phyloP scores from a whole-genome alignment of 202 grass and related monocot genomes.

The Panicum hallii region DNA sequence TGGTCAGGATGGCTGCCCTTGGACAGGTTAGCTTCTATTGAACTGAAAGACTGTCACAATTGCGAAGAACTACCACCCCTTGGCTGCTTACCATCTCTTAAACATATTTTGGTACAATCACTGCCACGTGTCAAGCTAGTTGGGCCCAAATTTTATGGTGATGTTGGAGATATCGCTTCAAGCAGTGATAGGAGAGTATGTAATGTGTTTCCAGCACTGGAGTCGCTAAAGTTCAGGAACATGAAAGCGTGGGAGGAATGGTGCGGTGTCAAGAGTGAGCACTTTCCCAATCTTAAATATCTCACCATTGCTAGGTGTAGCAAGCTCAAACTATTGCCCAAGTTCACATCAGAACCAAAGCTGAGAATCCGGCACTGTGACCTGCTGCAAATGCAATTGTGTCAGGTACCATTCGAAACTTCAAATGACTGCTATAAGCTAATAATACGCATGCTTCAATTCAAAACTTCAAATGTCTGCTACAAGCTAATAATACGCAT shows the following conservation, averaged over 20 bases:
- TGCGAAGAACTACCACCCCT: constrained; percentile 46
- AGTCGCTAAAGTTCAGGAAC: constrained; percentile 47
- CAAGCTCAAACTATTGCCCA: constrained; percentile 51
- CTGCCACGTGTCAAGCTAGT: constrained; percentile 40
- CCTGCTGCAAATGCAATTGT: constrained; percentile 30
- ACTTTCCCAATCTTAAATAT: constrained; percentile 51
- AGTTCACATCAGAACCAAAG: constrained; percentile 40
- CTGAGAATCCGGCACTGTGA: constrained; percentile 29
- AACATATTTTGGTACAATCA: constrained; percentile 44
- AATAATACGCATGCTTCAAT: background rate
- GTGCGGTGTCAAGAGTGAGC: constrained; percentile 36
- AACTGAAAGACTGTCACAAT: constrained; percentile 41
- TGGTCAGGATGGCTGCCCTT: constrained; percentile 46
- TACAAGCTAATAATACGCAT: background rate
- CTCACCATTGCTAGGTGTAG: constrained; percentile 42
- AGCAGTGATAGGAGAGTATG: constrained; percentile 1
- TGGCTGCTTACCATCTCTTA: constrained; percentile 50
- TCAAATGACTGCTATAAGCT: background rate
- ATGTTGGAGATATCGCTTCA: background rate
- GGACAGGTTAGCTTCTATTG: constrained; percentile 28
- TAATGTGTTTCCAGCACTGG: constrained; percentile 41
- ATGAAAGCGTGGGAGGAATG: constrained; percentile 60
- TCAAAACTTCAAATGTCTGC: background rate
- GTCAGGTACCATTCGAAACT: constrained; percentile 25
- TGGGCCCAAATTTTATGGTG: constrained; percentile 42